A percentile compares a stretch with the other conserved stretches of the same genome.
Evolutionary conservation across 768 basidiomycete species (phyloP).

Genomic region (Polyporus arcularius): DNA sequence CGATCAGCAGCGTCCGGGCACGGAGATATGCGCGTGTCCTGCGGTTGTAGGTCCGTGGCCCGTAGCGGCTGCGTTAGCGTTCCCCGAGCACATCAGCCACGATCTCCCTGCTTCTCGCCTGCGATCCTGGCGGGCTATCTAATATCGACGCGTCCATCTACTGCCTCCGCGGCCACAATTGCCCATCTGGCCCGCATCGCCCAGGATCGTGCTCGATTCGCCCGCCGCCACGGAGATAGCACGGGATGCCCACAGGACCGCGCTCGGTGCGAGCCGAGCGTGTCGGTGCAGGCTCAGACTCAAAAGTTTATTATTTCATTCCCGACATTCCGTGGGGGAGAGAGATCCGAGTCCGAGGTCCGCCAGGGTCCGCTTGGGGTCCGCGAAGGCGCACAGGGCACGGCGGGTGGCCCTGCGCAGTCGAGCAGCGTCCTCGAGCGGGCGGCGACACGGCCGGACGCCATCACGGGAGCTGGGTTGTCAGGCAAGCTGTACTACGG

Average conservation of each 20-base stretch:
- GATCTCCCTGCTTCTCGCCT: too few relatives aligned
- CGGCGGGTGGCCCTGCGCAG: conserved; percentile 12
- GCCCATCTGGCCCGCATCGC: not conserved
- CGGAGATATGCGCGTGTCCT: conserved; percentile 15
- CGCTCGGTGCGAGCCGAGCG: conserved; percentile 14
- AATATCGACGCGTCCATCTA: not conserved
- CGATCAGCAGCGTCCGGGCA: conserved; percentile 8
- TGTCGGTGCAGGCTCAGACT: not conserved
- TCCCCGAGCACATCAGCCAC: not conserved
- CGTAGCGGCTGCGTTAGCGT: not conserved
- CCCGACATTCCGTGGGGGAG: conserved; percentile 7
- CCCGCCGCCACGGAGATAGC: conserved; percentile 13
- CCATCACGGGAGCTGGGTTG: conserved; percentile 27
- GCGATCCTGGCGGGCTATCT: not conserved
- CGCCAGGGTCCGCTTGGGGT: conserved; percentile 6
- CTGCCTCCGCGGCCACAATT: not conserved
- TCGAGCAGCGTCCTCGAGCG: not conserved
- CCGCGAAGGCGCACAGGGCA: not conserved
- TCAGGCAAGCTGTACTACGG: conserved; percentile 23
- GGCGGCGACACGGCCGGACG: conserved; percentile 12
- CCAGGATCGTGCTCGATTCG: not conserved
- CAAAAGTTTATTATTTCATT: conserved; percentile 26
- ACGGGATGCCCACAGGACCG: conserved; percentile 5
- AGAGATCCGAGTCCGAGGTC: conserved; percentile 1
- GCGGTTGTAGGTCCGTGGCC: conserved; percentile 1